Conservation (phyloP, 2,329 filamentous ascomycete species). For the Penicillium sp. region DNA sequence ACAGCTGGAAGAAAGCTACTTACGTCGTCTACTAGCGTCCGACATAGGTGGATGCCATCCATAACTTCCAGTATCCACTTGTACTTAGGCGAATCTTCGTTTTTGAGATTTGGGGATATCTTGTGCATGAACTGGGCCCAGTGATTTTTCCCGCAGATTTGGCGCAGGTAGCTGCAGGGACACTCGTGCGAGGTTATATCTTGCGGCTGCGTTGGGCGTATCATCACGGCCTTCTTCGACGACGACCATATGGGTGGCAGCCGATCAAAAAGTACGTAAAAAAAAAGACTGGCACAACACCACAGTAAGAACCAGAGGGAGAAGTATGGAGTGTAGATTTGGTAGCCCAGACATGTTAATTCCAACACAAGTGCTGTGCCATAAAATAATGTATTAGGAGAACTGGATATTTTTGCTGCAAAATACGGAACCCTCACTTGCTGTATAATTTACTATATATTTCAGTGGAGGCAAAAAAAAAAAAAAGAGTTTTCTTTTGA, state of each 20-base stretch:
- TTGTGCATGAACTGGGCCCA: conserved; percentile 30
- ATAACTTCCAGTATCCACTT: conserved; percentile 29
- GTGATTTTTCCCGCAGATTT: conserved; percentile 28
- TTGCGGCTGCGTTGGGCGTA: conserved; percentile 23
- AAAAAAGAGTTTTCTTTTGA: too few relatives aligned
- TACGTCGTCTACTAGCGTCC: conserved; percentile 33
- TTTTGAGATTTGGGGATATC: conserved; percentile 23
- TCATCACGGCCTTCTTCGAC: conserved; percentile 24
- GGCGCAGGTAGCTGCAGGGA: conserved; percentile 27
- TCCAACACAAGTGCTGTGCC: neutral
- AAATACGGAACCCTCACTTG: neutral
- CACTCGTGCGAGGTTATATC: conserved; percentile 25
- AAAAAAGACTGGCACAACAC: conserved; percentile 11
- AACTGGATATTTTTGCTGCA: neutral
- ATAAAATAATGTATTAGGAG: neutral
- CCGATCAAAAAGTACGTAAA: conserved; percentile 19
- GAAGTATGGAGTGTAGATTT: conserved; percentile 14
- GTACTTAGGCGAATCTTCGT: conserved; percentile 24
- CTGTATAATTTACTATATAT: too few relatives aligned
- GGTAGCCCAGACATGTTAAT: conserved; percentile 10
- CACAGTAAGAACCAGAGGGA: conserved; percentile 11
- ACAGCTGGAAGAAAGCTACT: neutral
- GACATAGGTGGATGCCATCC: conserved; percentile 31
- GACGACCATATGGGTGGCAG: conserved; percentile 19
- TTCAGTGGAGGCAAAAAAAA: too few relatives aligned